phyloP scores from a whole-genome alignment of 495 filamentous ascomycete species.

The Hypoxylon perforatum region DNA sequence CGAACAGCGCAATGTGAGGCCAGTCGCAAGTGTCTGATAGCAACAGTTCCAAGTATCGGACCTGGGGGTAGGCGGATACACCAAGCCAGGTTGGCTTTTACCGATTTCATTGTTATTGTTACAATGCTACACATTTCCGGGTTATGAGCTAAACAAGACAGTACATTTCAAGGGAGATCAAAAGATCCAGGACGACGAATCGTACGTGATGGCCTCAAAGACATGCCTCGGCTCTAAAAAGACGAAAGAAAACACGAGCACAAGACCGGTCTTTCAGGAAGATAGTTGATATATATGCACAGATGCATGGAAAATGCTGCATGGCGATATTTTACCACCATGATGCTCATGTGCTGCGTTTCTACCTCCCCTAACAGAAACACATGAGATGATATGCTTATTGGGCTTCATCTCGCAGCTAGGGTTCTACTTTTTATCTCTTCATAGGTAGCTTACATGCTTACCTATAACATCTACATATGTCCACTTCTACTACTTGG shows the following conservation, averaged over 20 bases:
- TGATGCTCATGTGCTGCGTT: not conserved
- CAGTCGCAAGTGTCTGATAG: not conserved
- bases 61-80: not conserved
- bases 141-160: slow-evolving; percentile 27
- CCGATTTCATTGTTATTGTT: slow-evolving; percentile 43
- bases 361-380: not conserved
- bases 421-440: not conserved
- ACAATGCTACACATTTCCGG: slow-evolving; percentile 19
- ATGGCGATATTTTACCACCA: slow-evolving; percentile 1
- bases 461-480: slow-evolving; percentile 13
- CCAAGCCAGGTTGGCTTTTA: slow-evolving; percentile 9
- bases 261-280: slow-evolving; percentile 33
- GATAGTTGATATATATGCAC: slow-evolving; percentile 33
- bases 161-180: slow-evolving; percentile 29
- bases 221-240: slow-evolving; percentile 23
- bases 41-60: not conserved
- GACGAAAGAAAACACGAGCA: slow-evolving; percentile 41
- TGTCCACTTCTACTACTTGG: slow-evolving; percentile 21
- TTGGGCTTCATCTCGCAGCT: not conserved
- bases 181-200: slow-evolving; percentile 12
- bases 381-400: not conserved
- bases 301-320: slow-evolving; percentile 15
- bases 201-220: slow-evolving; percentile 40
- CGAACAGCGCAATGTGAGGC: slow-evolving; percentile 2
- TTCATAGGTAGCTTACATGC: not conserved